Evolutionary conservation across 306 rosid species (phyloP).

Genomic region (Begonia loranthoides): DNA sequence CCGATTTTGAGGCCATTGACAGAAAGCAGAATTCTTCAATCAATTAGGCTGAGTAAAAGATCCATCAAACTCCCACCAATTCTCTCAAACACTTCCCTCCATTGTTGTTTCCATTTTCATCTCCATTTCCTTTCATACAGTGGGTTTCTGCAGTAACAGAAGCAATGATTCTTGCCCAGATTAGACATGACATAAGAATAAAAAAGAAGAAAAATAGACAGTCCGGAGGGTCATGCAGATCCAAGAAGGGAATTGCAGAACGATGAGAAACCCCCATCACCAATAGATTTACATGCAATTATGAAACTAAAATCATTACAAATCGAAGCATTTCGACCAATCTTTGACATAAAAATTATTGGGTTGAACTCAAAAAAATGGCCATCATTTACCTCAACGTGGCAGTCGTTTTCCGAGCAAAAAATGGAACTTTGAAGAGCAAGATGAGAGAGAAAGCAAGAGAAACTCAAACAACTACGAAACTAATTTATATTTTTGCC

Average conservation of each 20-base stretch:
- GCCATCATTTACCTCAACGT: not conserved
- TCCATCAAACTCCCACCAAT: conserved; percentile 23
- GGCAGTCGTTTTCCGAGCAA: not conserved
- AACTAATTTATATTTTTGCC: not conserved
- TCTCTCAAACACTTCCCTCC: conserved; percentile 21
- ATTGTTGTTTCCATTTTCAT: conserved; percentile 9
- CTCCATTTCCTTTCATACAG: too few species aligned
- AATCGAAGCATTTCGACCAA: too few species aligned
- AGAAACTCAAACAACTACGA: not conserved
- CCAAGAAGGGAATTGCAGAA: too few species aligned
- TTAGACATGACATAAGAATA: not conserved
- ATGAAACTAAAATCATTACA: too few species aligned
- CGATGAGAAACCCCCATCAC: too few species aligned
- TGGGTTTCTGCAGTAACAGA: not conserved
- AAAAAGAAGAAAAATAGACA: not conserved
- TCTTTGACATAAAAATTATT: not conserved
- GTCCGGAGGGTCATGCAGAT: not conserved
- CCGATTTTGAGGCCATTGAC: conserved; percentile 23
- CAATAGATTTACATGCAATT: too few species aligned
- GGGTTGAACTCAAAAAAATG: not conserved
- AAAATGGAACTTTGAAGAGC: not conserved
- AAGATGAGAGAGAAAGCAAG: not conserved
- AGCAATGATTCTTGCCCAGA: not conserved
- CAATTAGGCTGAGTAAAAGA: conserved; percentile 9
- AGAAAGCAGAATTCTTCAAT: conserved; percentile 9